These are phyloP conservation scores for Rubroboletus satanas DNA, from an alignment of 768 basidiomycete species.

Conservation along the genomic window DNA sequence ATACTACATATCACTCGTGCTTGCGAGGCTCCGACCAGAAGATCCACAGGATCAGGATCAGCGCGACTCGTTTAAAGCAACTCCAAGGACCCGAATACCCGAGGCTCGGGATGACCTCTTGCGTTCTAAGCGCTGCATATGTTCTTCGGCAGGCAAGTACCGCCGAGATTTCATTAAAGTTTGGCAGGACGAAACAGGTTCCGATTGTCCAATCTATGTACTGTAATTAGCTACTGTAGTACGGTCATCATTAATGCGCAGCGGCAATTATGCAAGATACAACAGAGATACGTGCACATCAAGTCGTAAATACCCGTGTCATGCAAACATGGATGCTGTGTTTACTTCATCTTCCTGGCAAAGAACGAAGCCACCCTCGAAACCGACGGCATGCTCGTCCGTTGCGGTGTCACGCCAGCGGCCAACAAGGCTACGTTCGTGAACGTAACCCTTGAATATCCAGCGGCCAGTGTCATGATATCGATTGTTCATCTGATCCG, in stretches of 20 bases:
- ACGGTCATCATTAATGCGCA: conserved; percentile 11
- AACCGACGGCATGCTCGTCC: conserved; percentile 37
- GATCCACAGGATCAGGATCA: conserved; percentile 15
- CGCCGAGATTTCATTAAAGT: background rate
- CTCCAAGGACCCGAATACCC: background rate
- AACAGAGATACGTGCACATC: conserved; percentile 8
- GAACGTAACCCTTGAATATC: conserved; percentile 52
- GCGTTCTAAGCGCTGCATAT: background rate
- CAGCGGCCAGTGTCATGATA: conserved; percentile 37
- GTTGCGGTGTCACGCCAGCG: conserved; percentile 52
- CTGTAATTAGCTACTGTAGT: conserved; percentile 11
- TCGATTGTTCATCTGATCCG: conserved; percentile 33
- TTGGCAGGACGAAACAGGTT: background rate
- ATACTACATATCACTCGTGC: background rate
- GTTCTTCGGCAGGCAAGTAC: conserved; percentile 7
- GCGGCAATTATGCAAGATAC: conserved; percentile 13
- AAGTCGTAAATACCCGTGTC: conserved; percentile 18
- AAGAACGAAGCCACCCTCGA: conserved; percentile 48
- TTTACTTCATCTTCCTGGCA: conserved; percentile 31
- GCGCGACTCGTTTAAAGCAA: background rate
- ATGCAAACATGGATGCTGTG: conserved; percentile 14
- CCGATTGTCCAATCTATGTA: background rate
- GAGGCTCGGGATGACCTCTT: conserved; percentile 15
- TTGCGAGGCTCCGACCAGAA: background rate
- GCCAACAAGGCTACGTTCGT: conserved; percentile 48